Base-by-base conservation (phyloP, 176 grass and related monocot genomes). In the Rhynchospora tenuis region DNA sequence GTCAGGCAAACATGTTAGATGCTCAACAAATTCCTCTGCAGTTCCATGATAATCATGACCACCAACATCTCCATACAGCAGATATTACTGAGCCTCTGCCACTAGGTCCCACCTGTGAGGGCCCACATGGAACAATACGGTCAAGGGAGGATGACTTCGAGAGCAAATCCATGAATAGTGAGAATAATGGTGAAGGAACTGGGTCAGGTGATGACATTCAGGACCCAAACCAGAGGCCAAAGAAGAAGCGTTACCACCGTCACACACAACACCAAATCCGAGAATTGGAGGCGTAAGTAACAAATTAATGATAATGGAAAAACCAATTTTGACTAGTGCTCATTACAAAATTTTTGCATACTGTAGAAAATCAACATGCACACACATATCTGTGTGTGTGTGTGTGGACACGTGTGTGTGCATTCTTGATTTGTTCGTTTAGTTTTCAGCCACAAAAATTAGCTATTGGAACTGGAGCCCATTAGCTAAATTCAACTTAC, bases 221-320 rank as follows among this genome's bases (percentile, higher is more conserved):
- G 79, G 96, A 99, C 31, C 88, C 85, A 0, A 84, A 86, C 54
- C 77, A 90, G 80, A 90, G 87, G 5, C 91, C 91, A 5, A 81
- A 88, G 45, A 99, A 99, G 89, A 99, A 99, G 81, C 96, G 96
- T 24, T 99, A 99, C 43, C 96, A 95, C 68, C 96, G 96, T 70
- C 96, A 99, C 85, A 99, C 93, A 2, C 96, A 95, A 23, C 96
- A 99, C 29, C 96, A 99, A 88, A 95, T 99, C 59, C 91, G 93
- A 81, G 91, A 93, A 73, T 88, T 99, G 5, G 96, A 99, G 61
- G 51, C 88, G 89, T 94, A 88, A 78, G 52, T 86, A 61, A 38
- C 33, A 38, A 38, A 65, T 24, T 15, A 48, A 65, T 60, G 16
- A 63, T 81, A 23, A 64, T 17, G 29, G 28, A 52, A 68, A 31